Conservation (phyloP, 805 yeast species). For the Candida hungchunana region DNA sequence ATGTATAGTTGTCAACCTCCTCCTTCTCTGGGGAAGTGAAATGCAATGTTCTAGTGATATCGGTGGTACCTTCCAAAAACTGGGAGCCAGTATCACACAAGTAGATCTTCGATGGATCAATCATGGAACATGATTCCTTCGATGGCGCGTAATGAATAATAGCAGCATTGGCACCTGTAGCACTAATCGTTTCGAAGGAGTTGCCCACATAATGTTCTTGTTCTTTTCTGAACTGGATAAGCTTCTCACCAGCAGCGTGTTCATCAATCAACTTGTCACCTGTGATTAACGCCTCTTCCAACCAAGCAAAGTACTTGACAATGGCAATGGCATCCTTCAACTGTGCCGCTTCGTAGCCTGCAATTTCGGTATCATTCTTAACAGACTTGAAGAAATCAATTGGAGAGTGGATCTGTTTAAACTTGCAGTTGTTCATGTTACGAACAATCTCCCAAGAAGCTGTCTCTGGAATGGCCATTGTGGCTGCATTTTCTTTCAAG, state of each 20-base stretch:
- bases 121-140: conserved; percentile 47
- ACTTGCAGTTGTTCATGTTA: conserved; percentile 39
- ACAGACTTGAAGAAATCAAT: conserved; percentile 64
- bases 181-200: conserved; percentile 73
- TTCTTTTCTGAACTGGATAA: conserved; percentile 48
- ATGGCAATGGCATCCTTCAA: conserved; percentile 78
- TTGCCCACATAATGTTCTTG: conserved; percentile 59
- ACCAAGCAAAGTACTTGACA: conserved; percentile 75
- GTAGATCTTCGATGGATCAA: conserved; percentile 66
- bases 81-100: conserved; percentile 91
- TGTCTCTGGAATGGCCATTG: conserved; percentile 49
- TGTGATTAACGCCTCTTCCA: conserved; percentile 52
- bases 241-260: conserved; percentile 58
- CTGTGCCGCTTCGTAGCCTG: conserved; percentile 73
- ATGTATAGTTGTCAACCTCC: conserved; percentile 65
- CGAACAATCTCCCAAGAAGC: conserved; percentile 67
- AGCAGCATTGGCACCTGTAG: conserved; percentile 73
- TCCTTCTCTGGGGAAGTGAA: conserved; percentile 53
- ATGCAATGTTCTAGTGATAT: conserved; percentile 85
- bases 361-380: conserved; percentile 69
- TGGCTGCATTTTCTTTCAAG: conserved; percentile 20
- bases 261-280: conserved; percentile 50
- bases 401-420: conserved; percentile 49
- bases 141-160: conserved; percentile 75
- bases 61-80: conserved; percentile 91